A percentile compares a stretch with the other conserved stretches of the same genome.
phyloP scores from a whole-genome alignment of 2,329 filamentous ascomycete species.

The Ramichloridium luteum region DNA sequence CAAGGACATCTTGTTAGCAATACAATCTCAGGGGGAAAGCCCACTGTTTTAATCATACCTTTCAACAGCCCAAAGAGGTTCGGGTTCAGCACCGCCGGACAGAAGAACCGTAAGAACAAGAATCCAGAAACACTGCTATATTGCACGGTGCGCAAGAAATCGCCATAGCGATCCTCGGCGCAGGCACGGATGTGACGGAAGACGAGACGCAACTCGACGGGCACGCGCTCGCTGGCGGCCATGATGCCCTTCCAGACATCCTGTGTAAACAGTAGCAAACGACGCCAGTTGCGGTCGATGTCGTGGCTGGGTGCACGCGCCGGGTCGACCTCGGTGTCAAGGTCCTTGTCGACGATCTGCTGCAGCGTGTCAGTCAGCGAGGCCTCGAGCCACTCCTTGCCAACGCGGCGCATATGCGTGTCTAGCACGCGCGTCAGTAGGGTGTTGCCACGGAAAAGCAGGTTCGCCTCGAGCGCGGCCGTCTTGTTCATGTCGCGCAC shows the following conservation, averaged over 20 bases:
- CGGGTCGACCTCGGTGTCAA: conserved; percentile 90
- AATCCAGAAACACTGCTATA: conserved; percentile 96
- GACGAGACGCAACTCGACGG: conserved; percentile 69
- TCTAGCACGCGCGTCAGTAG: conserved; percentile 87
- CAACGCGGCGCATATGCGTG: conserved; percentile 86
- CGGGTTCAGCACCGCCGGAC: conserved; percentile 88
- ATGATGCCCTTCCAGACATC: conserved; percentile 78
- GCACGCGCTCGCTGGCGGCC: conserved; percentile 60
- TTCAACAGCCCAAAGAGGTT: conserved; percentile 81
- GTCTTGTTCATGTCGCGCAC: conserved; percentile 69
- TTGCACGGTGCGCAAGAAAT: conserved; percentile 75
- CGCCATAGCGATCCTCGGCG: conserved; percentile 86
- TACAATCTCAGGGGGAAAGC: not conserved
- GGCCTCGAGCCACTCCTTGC: conserved; percentile 84
- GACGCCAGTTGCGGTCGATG: conserved; percentile 69
- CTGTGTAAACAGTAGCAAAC: conserved; percentile 62
- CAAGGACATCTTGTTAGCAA: conserved; percentile 8
- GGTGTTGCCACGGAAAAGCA: conserved; percentile 91
- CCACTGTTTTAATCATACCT: conserved; percentile 36
- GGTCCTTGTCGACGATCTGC: conserved; percentile 82
- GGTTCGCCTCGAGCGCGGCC: conserved; percentile 75
- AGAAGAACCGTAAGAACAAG: conserved; percentile 87
- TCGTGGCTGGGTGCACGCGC: conserved; percentile 62
- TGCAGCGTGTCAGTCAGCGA: conserved; percentile 72
- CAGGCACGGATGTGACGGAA: conserved; percentile 86